Conservation (phyloP, 768 basidiomycete species). For the Macrolepiota fuliginosa region DNA sequence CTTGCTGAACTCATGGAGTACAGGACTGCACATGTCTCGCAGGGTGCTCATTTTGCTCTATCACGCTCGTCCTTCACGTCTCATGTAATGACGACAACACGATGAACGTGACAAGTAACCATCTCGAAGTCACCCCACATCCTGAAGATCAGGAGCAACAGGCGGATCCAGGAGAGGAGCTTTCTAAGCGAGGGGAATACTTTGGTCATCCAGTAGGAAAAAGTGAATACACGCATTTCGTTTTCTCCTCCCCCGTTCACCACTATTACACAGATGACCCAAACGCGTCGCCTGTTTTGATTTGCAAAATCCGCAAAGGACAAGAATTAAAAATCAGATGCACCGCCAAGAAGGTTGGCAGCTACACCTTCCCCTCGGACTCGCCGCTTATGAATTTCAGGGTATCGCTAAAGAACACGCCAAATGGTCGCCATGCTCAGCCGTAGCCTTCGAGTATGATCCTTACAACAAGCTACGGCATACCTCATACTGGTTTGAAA, state of each 20-base stretch:
- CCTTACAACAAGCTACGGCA: conserved; percentile 97
- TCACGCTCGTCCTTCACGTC: conserved; percentile 77
- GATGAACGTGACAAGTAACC: conserved; percentile 84
- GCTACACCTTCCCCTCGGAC: not conserved
- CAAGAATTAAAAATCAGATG: conserved; percentile 87
- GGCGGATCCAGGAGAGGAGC: conserved; percentile 58
- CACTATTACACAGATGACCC: conserved; percentile 51
- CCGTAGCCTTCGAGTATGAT: conserved; percentile 96
- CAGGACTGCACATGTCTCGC: conserved; percentile 92
- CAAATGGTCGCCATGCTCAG: conserved; percentile 97
- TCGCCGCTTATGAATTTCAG: conserved; percentile 36
- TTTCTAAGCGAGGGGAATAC: conserved; percentile 66
- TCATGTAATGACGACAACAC: conserved; percentile 69
- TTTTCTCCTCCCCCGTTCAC: conserved; percentile 7
- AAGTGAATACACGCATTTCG: conserved; percentile 42
- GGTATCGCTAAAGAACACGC: conserved; percentile 98
- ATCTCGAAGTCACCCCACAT: conserved; percentile 63
- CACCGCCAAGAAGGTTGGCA: conserved; percentile 86
- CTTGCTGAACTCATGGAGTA: conserved; percentile 1
- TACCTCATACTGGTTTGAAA: conserved; percentile 94
- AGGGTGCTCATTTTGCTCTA: conserved; percentile 83
- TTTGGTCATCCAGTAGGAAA: conserved; percentile 88
- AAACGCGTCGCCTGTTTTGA: conserved; percentile 65
- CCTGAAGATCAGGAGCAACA: conserved; percentile 32
- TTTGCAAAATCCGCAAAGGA: conserved; percentile 91